phyloP scores from a whole-genome alignment of 2,329 filamentous ascomycete species.

The Akanthomyces uredinophilus region DNA sequence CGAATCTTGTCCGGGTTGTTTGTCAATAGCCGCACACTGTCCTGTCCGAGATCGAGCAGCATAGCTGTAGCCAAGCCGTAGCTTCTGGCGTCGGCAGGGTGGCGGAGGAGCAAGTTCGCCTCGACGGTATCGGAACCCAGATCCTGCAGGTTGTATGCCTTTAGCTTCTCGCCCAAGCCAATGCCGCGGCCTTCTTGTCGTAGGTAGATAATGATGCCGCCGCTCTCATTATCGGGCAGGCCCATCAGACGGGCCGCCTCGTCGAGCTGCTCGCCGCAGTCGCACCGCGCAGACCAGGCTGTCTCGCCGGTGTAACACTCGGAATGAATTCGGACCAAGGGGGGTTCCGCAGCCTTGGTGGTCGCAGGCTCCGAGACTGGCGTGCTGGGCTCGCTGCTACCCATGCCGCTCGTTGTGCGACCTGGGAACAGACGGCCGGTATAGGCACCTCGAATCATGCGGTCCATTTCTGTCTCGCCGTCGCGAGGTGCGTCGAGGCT shows the following conservation, averaged over 20 bases:
- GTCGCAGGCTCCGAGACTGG: background rate
- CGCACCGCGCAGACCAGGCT: constrained; percentile 94
- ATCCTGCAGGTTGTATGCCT: constrained; percentile 97
- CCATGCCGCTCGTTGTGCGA: constrained; percentile 66
- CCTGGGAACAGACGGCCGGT: constrained; percentile 83
- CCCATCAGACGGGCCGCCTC: constrained; percentile 94
- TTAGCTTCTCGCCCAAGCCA: constrained; percentile 89
- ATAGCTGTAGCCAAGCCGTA: constrained; percentile 97
- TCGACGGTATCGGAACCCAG: constrained; percentile 96
- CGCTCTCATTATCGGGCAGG: constrained; percentile 55
- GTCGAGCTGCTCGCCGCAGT: constrained; percentile 96
- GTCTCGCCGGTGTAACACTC: constrained; percentile 99
- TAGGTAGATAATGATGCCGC: constrained; percentile 91
- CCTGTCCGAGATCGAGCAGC: constrained; percentile 76
- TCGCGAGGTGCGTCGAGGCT: constrained; percentile 65
- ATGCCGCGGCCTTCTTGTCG: constrained; percentile 95
- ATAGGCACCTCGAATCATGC: constrained; percentile 93
- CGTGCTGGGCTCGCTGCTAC: constrained; percentile 25
- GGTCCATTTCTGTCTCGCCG: constrained; percentile 79
- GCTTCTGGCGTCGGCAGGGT: constrained; percentile 89
- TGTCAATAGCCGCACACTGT: constrained; percentile 76
- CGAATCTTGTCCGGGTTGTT: constrained; percentile 98
- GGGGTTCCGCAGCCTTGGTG: constrained; percentile 29
- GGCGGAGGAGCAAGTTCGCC: constrained; percentile 82
- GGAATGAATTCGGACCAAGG: constrained; percentile 90